Evolutionary conservation across 208 protist species (phyloP).

Genomic region (Wallacemonas sp.): DNA sequence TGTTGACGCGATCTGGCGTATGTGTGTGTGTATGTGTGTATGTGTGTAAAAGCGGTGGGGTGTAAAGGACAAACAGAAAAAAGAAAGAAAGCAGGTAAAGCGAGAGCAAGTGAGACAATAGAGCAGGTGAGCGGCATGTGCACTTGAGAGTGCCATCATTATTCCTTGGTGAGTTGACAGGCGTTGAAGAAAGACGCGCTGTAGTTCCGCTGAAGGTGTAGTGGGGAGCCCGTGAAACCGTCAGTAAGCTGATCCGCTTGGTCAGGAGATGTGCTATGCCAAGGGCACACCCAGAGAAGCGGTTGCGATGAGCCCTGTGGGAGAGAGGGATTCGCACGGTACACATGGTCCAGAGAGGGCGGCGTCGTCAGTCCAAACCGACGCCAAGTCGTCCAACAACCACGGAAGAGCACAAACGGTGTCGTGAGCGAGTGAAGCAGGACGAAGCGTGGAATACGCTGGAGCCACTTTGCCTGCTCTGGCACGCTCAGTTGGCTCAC

Average conservation of each 20-base stretch:
- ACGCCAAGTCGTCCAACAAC: slow-evolving; percentile 23
- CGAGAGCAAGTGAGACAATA: slow-evolving; percentile 5
- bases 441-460: slow-evolving; percentile 23
- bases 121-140: background rate
- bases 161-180: slow-evolving; percentile 21
- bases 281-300: slow-evolving; percentile 45
- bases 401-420: slow-evolving; percentile 30
- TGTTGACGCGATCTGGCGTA: too few species aligned
- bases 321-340: background rate
- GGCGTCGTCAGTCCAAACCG: slow-evolving; percentile 11
- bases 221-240: slow-evolving; percentile 11
- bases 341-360: slow-evolving; percentile 17
- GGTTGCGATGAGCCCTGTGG: slow-evolving; percentile 14
- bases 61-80: background rate
- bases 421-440: slow-evolving; percentile 33
- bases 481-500: slow-evolving; percentile 46
- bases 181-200: slow-evolving; percentile 33
- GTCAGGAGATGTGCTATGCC: background rate
- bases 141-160: too few species aligned
- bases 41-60: background rate
- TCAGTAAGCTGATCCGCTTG: background rate
- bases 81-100: slow-evolving; percentile 7
- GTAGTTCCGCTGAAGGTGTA: slow-evolving; percentile 11
- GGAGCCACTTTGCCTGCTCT: slow-evolving; percentile 32
- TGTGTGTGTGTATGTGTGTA: background rate